Percentiles rank a stretch among this genome's conserved stretches.
Evolutionary conservation across 192 early-diverging fungal species (phyloP).

Genomic region (Phlyctochytrium planicorne): DNA sequence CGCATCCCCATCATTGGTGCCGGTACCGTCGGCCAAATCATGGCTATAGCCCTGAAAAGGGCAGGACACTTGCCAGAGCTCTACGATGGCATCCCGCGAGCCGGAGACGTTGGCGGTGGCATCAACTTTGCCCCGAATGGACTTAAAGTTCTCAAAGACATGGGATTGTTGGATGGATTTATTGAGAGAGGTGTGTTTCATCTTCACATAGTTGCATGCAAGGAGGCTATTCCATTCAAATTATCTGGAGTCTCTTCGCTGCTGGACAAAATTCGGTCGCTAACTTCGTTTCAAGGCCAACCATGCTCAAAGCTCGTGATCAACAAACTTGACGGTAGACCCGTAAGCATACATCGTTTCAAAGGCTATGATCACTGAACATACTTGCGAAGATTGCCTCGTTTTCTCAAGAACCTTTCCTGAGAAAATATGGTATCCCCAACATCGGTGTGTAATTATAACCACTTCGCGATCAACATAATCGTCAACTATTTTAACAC

Average conservation of each 20-base stretch:
- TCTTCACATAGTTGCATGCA: neutral
- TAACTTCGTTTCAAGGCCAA: slow-evolving; percentile 9
- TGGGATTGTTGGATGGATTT: slow-evolving; percentile 22
- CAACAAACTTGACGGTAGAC: neutral
- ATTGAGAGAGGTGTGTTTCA: neutral
- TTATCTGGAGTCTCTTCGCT: neutral
- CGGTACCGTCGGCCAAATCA: slow-evolving; percentile 14
- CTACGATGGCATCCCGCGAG: slow-evolving; percentile 8
- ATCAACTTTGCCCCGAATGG: slow-evolving; percentile 19
- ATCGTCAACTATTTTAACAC: neutral
- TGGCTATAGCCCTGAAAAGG: slow-evolving; percentile 18
- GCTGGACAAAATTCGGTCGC: no score
- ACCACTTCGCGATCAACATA: neutral
- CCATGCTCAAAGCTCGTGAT: neutral
- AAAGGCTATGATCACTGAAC: no score
- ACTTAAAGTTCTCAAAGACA: slow-evolving; percentile 11
- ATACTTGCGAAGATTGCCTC: neutral
- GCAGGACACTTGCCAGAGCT: slow-evolving; percentile 14
- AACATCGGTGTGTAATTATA: neutral
- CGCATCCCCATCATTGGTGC: slow-evolving; percentile 24
- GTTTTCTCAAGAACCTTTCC: neutral
- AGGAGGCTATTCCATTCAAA: neutral
- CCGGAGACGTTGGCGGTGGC: slow-evolving; percentile 23
- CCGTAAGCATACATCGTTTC: no score
- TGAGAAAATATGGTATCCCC: neutral